These are phyloP conservation scores for Lodderomyces parapsilosis DNA, from an alignment of 1,139 yeast genomes.

Conservation along the genomic window DNA sequence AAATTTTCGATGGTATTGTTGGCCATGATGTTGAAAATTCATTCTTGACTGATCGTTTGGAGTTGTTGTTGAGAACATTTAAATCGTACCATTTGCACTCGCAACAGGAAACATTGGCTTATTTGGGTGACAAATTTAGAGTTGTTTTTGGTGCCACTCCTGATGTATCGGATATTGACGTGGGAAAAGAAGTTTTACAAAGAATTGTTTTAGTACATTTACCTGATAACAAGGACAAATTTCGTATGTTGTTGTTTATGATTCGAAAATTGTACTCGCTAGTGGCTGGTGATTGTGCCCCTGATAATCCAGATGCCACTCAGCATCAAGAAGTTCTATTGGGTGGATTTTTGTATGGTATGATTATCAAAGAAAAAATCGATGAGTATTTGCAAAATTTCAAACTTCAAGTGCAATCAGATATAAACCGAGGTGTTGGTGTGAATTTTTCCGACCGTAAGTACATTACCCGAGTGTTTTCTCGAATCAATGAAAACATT, in stretches of 20 bases:
- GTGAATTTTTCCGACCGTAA: slow-evolving; percentile 82
- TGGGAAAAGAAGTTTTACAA: slow-evolving; percentile 79
- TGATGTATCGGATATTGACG: slow-evolving; percentile 84
- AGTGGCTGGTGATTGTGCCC: slow-evolving; percentile 95
- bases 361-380: slow-evolving; percentile 93
- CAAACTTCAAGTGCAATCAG: slow-evolving; percentile 72
- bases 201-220: slow-evolving; percentile 91
- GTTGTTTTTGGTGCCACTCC: slow-evolving; percentile 88
- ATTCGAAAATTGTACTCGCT: slow-evolving; percentile 90
- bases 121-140: slow-evolving; percentile 93
- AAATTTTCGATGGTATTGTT: slow-evolving; percentile 92
- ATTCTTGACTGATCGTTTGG: slow-evolving; percentile 96
- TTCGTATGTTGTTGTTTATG: slow-evolving; percentile 86
- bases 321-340: slow-evolving; percentile 96
- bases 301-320: slow-evolving; percentile 98
- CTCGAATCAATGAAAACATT: slow-evolving; percentile 85
- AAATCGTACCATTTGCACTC: slow-evolving; percentile 77
- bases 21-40: slow-evolving; percentile 87
- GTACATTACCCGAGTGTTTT: slow-evolving; percentile 77
- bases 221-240: slow-evolving; percentile 70
- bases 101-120: slow-evolving; percentile 85
- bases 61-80: slow-evolving; percentile 82
- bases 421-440: slow-evolving; percentile 76
- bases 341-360: slow-evolving; percentile 96
- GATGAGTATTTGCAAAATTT: slow-evolving; percentile 85